A percentile compares a stretch with the other conserved stretches of the same genome.
Evolutionary conservation across 768 basidiomycete species (phyloP).

Genomic region (Galerina marginata): DNA sequence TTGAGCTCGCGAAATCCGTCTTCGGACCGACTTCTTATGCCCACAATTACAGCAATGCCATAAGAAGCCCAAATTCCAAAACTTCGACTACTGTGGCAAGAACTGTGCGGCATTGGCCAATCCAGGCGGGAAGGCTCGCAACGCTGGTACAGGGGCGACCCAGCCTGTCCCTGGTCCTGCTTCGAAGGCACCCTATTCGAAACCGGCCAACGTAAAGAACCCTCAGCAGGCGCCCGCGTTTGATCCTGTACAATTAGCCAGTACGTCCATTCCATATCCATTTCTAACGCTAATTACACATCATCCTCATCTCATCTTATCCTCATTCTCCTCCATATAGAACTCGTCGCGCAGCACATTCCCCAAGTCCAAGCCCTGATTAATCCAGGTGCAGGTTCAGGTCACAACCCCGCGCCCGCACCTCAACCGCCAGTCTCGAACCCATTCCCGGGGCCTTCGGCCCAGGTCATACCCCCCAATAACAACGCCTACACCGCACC

Average conservation of each 20-base stretch:
- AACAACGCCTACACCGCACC: conserved; percentile 17
- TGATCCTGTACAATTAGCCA: conserved; percentile 46
- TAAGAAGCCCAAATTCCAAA: conserved; percentile 62
- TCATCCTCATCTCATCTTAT: background rate
- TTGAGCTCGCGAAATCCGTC: background rate
- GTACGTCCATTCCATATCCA: conserved; percentile 30
- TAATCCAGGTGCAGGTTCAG: conserved; percentile 12
- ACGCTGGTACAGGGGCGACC: conserved; percentile 10
- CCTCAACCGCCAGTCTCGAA: conserved; percentile 15
- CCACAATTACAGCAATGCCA: conserved; percentile 50
- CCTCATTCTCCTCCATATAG: conserved; percentile 25
- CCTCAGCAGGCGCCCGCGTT: conserved; percentile 32
- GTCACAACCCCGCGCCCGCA: conserved; percentile 4
- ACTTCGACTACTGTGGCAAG: conserved; percentile 68
- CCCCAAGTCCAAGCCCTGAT: conserved; percentile 50
- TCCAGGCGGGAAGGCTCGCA: conserved; percentile 27
- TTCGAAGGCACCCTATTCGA: conserved; percentile 16
- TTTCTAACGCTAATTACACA: background rate
- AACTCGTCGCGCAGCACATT: conserved; percentile 52
- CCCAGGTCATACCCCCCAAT: conserved; percentile 23
- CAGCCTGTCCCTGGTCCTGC: conserved; percentile 9
- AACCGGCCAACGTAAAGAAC: conserved; percentile 13
- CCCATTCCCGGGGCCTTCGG: conserved; percentile 21
- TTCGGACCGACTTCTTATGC: background rate
- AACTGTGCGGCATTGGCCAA: conserved; percentile 60